These are phyloP conservation scores for Colletotrichum graminicola DNA, from an alignment of 2,329 filamentous ascomycete genomes.

Conservation along the genomic window DNA sequence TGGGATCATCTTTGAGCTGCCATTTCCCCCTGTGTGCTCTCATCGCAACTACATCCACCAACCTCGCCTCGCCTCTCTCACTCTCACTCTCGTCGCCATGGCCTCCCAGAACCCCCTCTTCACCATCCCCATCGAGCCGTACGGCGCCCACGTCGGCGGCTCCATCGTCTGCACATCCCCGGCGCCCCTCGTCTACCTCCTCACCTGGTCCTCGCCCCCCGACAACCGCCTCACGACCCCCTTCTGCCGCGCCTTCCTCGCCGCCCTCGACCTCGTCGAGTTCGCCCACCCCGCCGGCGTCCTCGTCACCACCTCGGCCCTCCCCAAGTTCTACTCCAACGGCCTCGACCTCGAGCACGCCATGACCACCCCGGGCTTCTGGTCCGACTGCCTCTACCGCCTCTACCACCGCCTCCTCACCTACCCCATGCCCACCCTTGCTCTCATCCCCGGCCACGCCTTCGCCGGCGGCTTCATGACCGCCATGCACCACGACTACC, in stretches of 20 bases:
- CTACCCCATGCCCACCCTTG: slow-evolving; percentile 85
- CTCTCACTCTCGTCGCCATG: slow-evolving; percentile 44
- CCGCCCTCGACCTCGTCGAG: slow-evolving; percentile 82
- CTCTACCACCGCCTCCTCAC: slow-evolving; percentile 72
- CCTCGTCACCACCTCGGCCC: slow-evolving; percentile 79
- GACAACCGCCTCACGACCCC: slow-evolving; percentile 81
- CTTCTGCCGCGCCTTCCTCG: slow-evolving; percentile 75
- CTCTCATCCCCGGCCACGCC: slow-evolving; percentile 83
- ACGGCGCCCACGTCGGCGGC: slow-evolving; percentile 63
- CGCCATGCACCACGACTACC: slow-evolving; percentile 86
- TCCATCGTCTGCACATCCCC: slow-evolving; percentile 73
- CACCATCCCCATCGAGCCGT: slow-evolving; percentile 67
- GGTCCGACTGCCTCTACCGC: slow-evolving; percentile 69
- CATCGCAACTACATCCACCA: neutral
- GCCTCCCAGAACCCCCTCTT: slow-evolving; percentile 60
- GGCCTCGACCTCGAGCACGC: slow-evolving; percentile 82
- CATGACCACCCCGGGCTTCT: slow-evolving; percentile 70
- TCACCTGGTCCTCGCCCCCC: slow-evolving; percentile 77
- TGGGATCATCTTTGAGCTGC: no score
- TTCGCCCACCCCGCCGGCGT: slow-evolving; percentile 72
- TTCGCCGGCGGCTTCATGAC: slow-evolving; percentile 88
- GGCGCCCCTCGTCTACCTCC: slow-evolving; percentile 73
- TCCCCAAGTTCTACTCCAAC: slow-evolving; percentile 86
- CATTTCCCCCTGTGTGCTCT: neutral
- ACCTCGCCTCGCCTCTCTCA: neutral